Percentiles rank a stretch among this genome's conserved stretches.
These are phyloP conservation scores for Agaricus blazei DNA, from an alignment of 768 basidiomycete genomes.

Conservation along the genomic window DNA sequence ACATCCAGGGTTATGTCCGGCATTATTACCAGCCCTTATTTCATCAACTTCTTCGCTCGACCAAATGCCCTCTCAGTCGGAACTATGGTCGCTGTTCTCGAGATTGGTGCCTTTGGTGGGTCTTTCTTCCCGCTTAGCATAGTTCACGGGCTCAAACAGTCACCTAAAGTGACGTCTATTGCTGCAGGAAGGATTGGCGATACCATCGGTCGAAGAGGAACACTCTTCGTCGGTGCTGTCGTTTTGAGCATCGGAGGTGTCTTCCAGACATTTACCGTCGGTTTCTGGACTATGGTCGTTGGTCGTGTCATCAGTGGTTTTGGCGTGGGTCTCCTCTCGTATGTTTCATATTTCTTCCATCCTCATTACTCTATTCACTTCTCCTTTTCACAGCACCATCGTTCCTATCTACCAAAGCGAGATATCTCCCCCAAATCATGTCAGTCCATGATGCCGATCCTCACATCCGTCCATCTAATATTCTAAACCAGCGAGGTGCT, in stretches of 20 bases:
- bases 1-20: slow-evolving; percentile 69
- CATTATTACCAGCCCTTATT: slow-evolving; percentile 80
- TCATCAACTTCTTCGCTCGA: slow-evolving; percentile 67
- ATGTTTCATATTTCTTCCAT: slow-evolving; percentile 20
- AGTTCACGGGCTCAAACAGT: not conserved
- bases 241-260: slow-evolving; percentile 75
- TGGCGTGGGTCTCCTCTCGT: slow-evolving; percentile 78
- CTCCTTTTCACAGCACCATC: slow-evolving; percentile 51
- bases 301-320: slow-evolving; percentile 72
- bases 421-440: slow-evolving; percentile 84
- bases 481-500: slow-evolving; percentile 57
- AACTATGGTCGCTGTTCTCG: slow-evolving; percentile 88
- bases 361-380: not conserved
- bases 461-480: not conserved
- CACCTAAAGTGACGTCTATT: slow-evolving; percentile 61
- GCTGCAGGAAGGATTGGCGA: slow-evolving; percentile 79
- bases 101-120: slow-evolving; percentile 81
- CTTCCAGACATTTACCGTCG: slow-evolving; percentile 66
- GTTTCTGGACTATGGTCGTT: slow-evolving; percentile 66
- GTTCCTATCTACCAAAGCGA: slow-evolving; percentile 90
- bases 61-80: slow-evolving; percentile 67
- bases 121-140: not conserved
- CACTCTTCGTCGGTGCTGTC: slow-evolving; percentile 67
- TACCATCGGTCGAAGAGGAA: slow-evolving; percentile 66
- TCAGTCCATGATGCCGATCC: slow-evolving; percentile 23